These are phyloP conservation scores for Chloris gayana DNA, from an alignment of 176 grass and related monocot genomes.

Conservation along the genomic window DNA sequence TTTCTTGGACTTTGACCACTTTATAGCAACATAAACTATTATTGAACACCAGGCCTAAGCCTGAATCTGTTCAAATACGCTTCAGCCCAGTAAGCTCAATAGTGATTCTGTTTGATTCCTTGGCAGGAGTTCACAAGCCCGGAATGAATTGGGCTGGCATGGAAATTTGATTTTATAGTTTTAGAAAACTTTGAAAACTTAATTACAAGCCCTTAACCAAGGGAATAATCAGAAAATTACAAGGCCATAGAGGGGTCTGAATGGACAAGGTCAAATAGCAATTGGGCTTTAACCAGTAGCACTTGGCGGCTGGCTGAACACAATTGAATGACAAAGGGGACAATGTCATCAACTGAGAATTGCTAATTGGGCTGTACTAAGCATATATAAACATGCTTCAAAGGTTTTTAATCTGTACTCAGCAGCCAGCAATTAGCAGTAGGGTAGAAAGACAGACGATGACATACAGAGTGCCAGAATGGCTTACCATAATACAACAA, in stretches of 20 bases:
- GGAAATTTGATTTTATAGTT: background rate
- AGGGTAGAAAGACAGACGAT: background rate
- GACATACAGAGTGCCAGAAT: background rate
- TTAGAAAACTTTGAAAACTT: background rate
- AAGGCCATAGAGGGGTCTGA: background rate
- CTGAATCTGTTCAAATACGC: background rate
- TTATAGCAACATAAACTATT: background rate
- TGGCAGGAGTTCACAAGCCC: background rate
- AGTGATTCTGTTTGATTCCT: background rate
- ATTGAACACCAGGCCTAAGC: background rate
- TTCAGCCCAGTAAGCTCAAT: background rate
- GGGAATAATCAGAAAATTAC: background rate
- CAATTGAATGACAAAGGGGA: background rate
- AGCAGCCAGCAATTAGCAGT: background rate
- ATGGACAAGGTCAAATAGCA: background rate
- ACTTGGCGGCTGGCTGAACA: background rate
- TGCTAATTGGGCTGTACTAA: background rate
- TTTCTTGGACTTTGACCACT: background rate
- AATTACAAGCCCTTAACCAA: background rate
- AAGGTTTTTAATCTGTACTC: background rate
- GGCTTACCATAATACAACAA: background rate
- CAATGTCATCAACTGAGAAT: conserved; percentile 11
- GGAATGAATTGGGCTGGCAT: background rate
- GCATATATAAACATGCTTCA: background rate
- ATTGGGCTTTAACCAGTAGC: background rate